Evolutionary conservation across 441 rosid genomes (phyloP), one percentile per base, ranked within the genome.

Genomic region (Euphorbia schlechtendalii): DNA sequence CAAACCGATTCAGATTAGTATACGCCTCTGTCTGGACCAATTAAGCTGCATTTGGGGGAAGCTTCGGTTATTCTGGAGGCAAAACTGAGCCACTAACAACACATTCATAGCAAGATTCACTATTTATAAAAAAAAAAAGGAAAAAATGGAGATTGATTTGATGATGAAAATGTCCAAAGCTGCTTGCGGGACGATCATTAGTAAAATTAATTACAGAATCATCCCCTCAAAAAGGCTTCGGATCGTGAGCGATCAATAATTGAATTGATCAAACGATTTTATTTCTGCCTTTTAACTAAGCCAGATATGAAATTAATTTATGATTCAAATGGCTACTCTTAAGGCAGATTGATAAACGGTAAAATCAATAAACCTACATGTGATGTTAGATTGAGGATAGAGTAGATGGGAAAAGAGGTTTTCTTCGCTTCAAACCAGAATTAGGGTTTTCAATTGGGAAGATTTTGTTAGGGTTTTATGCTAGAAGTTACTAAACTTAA

Each of bases 251-350:
- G 52, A 68, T 58, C 73, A 27, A 15, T 46, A 1, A 46, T 46
- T 2, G 17, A 46, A 46, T 46, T 46, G 51, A 46, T 46, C 51
- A 46, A 22, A 30, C 59, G 32, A 40, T 17, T 76, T 56, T 55
- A 67, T 85, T 14, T 85, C 24, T 57, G 90, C 90, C 83, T 68
- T 83, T 78, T 81, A 83, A 85, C 86, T 83, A 83, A 85, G 77
- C 90, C 81, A 48, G 12, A 10, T 72, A 70, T 66, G 82, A 81
- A 75, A 77, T 63, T 41, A 51, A 0, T 41, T 22, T 3, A 53
- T 0, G 17, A 49, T 73, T 61, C 81, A 77, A 63, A 76, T 14
- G 84, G 78, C 89, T 81, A 84, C 89, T 84, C 89, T 77, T 75
- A 82, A 80, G 83, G 85, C 89, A 58, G 71, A 49, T 17, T 12